Evolutionary conservation across 306 rosid species (phyloP).

Genomic region (Rubus parviflorus): DNA sequence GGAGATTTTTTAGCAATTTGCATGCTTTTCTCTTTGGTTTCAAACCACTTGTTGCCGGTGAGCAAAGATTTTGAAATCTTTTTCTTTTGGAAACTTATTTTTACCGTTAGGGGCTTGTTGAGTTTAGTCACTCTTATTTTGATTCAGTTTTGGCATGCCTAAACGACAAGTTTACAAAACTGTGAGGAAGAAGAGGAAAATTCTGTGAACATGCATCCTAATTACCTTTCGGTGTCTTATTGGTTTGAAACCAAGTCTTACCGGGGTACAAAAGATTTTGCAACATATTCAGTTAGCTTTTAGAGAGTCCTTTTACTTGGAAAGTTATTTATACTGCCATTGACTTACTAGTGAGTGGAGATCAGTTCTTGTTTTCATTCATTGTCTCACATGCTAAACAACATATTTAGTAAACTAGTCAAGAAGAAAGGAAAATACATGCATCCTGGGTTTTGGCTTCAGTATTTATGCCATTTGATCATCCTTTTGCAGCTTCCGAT

Average conservation of each 20-base stretch:
- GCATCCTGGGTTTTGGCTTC: constrained; percentile 10
- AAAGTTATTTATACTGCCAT: neutral
- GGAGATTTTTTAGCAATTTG: neutral
- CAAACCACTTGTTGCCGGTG: neutral
- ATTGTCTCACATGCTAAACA: too few relatives aligned
- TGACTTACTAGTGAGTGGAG: neutral
- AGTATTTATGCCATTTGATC: neutral
- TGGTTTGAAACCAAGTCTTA: too few relatives aligned
- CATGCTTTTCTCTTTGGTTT: neutral
- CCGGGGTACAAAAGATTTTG: neutral
- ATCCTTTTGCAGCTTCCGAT: constrained; percentile 37
- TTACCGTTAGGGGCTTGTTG: neutral
- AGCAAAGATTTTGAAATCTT: neutral
- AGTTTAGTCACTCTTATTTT: too few relatives aligned
- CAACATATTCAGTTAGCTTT: neutral
- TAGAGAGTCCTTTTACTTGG: neutral
- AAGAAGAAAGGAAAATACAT: too few relatives aligned
- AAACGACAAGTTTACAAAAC: too few relatives aligned
- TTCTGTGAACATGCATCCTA: neutral
- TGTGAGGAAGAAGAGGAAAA: neutral
- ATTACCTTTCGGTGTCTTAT: too few relatives aligned
- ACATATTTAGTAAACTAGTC: neutral
- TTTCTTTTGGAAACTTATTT: neutral
- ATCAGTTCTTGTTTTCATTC: neutral
- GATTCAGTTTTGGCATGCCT: neutral